phyloP scores from a whole-genome alignment of 371 early-diverging fungal species.

The Rhizopus arrhizus region DNA sequence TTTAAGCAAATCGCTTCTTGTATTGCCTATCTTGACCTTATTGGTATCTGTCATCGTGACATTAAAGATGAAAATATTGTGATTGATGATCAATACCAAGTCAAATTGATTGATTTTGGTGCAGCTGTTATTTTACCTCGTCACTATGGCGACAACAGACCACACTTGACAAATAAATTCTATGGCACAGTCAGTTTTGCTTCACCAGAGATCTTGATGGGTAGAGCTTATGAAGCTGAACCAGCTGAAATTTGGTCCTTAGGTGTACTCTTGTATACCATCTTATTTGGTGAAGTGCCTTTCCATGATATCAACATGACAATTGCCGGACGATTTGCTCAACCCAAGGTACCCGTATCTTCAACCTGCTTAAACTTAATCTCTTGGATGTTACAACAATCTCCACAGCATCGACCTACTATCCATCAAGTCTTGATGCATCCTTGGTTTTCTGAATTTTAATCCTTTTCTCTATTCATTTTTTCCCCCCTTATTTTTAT shows the following conservation, averaged over 20 bases:
- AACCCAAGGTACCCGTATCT: constrained; percentile 49
- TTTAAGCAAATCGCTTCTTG: constrained; percentile 75
- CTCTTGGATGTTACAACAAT: constrained; percentile 65
- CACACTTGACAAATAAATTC: constrained; percentile 58
- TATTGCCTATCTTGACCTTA: constrained; percentile 61
- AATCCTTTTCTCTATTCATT: not conserved
- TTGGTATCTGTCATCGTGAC: constrained; percentile 64
- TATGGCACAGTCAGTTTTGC: constrained; percentile 71
- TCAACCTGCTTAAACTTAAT: constrained; percentile 60
- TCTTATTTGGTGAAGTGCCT: constrained; percentile 75
- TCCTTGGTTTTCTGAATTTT: constrained; percentile 57
- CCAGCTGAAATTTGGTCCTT: constrained; percentile 84
- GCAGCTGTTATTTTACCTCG: constrained; percentile 65
- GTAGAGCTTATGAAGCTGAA: constrained; percentile 71
- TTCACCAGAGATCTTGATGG: constrained; percentile 79
- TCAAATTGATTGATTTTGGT: constrained; percentile 86
- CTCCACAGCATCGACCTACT: constrained; percentile 59
- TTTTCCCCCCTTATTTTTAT: not conserved
- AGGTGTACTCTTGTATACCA: constrained; percentile 76
- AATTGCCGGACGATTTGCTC: constrained; percentile 45
- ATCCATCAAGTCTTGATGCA: constrained; percentile 66
- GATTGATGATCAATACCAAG: constrained; percentile 68
- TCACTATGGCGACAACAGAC: constrained; percentile 41
- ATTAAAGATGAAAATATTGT: constrained; percentile 81
- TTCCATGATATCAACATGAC: constrained; percentile 62